phyloP scores from a whole-genome alignment of 495 filamentous ascomycete genomes.

The Hyaloscypha finlandica region DNA sequence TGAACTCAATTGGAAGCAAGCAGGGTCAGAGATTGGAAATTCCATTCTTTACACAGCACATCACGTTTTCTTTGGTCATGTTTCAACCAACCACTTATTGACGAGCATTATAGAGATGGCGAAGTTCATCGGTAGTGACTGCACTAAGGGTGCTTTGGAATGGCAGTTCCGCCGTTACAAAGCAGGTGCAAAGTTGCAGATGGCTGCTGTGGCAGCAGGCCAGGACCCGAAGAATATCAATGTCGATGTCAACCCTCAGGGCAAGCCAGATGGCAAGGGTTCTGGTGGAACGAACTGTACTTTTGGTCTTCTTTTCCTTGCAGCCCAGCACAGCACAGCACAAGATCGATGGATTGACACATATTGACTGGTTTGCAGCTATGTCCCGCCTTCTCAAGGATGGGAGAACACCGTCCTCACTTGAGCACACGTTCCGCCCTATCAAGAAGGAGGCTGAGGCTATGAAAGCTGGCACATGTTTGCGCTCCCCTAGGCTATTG shows the following conservation, averaged over 20 bases:
- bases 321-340: conserved; percentile 14
- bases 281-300: neutral
- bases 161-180: conserved; percentile 6
- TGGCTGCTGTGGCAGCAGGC: neutral
- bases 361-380: conserved; percentile 31
- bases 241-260: conserved; percentile 6
- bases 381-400: conserved; percentile 37
- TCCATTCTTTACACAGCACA: conserved; percentile 5
- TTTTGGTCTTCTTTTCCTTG: neutral
- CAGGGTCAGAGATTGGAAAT: conserved; percentile 10
- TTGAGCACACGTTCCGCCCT: conserved; percentile 49
- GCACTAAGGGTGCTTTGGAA: conserved; percentile 2
- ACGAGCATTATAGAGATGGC: conserved; percentile 7
- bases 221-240: conserved; percentile 1
- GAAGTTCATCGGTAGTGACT: conserved; percentile 8
- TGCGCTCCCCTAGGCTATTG: neutral
- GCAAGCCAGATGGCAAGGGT: neutral
- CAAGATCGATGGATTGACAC: conserved; percentile 1
- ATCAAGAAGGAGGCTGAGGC: conserved; percentile 40
- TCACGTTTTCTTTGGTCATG: conserved; percentile 3
- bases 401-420: conserved; percentile 36
- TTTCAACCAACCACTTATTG: conserved; percentile 5
- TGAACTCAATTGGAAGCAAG: neutral
- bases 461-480: conserved; percentile 29
- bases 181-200: conserved; percentile 10